Conservation (phyloP, 2,329 filamentous ascomycete genomes). For the Aspergillus neoniger region DNA sequence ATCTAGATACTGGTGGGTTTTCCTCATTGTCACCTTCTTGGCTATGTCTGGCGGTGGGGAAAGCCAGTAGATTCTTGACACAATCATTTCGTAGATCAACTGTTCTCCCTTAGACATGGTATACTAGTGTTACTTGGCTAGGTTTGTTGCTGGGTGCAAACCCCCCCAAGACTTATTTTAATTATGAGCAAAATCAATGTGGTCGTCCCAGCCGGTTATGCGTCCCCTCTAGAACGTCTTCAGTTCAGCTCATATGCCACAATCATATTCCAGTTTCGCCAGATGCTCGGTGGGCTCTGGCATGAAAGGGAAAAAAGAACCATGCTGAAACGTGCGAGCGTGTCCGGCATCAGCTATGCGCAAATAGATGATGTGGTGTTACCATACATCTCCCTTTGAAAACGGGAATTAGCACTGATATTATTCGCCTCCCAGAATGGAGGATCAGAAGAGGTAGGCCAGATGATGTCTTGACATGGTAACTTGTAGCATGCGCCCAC, state of each 20-base stretch:
- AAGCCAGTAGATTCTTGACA: slow-evolving; percentile 17
- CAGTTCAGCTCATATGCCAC: not conserved
- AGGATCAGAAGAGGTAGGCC: not conserved
- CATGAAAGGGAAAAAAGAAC: not conserved
- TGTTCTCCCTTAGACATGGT: not conserved
- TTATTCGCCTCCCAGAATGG: not conserved
- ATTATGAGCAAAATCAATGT: not conserved
- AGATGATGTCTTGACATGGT: too few relatives aligned
- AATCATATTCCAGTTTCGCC: not conserved
- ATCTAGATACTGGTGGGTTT: slow-evolving; percentile 51
- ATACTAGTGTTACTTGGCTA: not conserved
- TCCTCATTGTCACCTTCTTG: slow-evolving; percentile 45
- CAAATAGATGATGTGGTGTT: not conserved
- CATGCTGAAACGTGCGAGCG: not conserved
- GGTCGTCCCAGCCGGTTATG: not conserved
- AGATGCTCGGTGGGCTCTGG: not conserved
- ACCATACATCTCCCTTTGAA: too few relatives aligned
- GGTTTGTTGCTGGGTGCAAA: not conserved
- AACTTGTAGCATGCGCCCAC: too few relatives aligned
- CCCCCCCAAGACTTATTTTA: not conserved
- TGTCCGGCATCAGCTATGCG: not conserved
- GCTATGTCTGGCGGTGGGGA: slow-evolving; percentile 46
- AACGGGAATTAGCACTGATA: too few relatives aligned
- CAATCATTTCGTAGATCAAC: not conserved
- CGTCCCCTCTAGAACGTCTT: not conserved